Conservation (phyloP, 441 rosid species). For the Jatropha podagrica region DNA sequence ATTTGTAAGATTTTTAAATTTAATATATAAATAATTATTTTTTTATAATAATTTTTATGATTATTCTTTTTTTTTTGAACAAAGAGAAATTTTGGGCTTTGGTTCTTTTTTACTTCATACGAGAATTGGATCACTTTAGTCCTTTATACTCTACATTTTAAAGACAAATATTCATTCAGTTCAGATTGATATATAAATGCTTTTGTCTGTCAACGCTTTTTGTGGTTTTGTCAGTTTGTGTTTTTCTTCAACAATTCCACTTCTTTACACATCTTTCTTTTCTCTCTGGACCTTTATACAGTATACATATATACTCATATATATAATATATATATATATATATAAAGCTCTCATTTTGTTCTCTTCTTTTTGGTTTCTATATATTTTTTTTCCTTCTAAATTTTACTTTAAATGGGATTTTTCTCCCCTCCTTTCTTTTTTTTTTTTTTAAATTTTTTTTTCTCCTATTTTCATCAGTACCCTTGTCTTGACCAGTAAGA, state of each 20-base stretch:
- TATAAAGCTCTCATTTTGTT: conserved; percentile 4
- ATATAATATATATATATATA: no score
- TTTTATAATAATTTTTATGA: no score
- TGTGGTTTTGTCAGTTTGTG: conserved; percentile 16
- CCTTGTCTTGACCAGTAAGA: neutral
- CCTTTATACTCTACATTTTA: no score
- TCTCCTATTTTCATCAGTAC: neutral
- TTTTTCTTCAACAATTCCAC: neutral
- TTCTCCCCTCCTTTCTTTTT: neutral
- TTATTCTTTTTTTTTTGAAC: no score
- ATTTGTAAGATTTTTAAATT: no score
- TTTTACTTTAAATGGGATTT: neutral
- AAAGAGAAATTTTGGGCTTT: no score
- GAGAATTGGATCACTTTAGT: no score
- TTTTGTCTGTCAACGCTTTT: conserved; percentile 18
- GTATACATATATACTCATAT: no score
- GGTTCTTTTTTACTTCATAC: no score
- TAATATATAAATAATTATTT: no score
- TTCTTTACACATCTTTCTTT: neutral
- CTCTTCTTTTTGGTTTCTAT: neutral
- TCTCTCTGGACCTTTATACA: neutral
- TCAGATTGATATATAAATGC: neutral
- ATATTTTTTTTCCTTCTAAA: neutral
- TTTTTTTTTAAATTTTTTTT: neutral
- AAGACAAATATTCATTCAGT: neutral